These are phyloP conservation scores for Dryas integrifolia DNA, from an alignment of 331 rosid genomes.

Conservation along the genomic window DNA sequence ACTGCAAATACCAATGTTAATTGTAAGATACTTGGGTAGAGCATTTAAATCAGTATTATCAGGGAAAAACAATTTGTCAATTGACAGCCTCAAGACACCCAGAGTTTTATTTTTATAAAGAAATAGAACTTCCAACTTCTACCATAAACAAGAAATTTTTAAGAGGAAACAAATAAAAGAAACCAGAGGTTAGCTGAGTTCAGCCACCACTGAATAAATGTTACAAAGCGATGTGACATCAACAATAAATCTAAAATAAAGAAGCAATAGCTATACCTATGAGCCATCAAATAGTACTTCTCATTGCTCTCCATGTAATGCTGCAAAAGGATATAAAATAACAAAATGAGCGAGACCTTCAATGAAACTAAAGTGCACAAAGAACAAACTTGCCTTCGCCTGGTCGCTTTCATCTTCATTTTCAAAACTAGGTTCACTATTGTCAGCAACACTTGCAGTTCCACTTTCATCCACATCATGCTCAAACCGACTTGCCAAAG, in stretches of 20 bases:
- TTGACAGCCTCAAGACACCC: slow-evolving; percentile 22
- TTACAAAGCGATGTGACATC: slow-evolving; percentile 16
- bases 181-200: slow-evolving; percentile 4
- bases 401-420: slow-evolving; percentile 97
- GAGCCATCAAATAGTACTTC: slow-evolving; percentile 99
- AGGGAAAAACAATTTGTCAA: not conserved
- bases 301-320: slow-evolving; percentile 99
- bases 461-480: slow-evolving; percentile 68
- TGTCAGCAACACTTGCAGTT: slow-evolving; percentile 41
- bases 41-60: slow-evolving; percentile 5
- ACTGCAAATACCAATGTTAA: slow-evolving; percentile 46
- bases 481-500: slow-evolving; percentile 60
- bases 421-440: slow-evolving; percentile 59
- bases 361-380: slow-evolving; percentile 17
- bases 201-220: not conserved
- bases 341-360: slow-evolving; percentile 17
- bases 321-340: slow-evolving; percentile 49
- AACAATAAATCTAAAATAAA: slow-evolving; percentile 10
- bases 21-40: slow-evolving; percentile 13
- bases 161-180: not conserved
- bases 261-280: slow-evolving; percentile 56
- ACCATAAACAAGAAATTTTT: not conserved
- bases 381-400: slow-evolving; percentile 74
- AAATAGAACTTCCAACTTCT: not conserved
- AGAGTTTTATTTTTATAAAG: not conserved